Evolutionary conservation across 257 asterid species (phyloP).

Genomic region (Striga asiatica): DNA sequence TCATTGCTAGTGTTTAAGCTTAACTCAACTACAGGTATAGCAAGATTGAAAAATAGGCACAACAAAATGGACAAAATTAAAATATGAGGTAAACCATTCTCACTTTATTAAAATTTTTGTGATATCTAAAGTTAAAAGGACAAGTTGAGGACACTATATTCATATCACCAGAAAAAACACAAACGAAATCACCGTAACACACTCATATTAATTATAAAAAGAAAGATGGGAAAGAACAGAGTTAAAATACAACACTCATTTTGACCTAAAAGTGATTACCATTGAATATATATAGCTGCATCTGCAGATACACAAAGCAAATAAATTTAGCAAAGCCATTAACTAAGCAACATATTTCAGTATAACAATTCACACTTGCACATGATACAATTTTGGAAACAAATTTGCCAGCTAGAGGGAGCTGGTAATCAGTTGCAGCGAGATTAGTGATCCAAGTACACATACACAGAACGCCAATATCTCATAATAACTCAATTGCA

Average conservation of each 20-base stretch:
- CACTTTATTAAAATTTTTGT: no score
- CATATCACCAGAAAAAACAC: not conserved
- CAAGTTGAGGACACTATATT: no score
- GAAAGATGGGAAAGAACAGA: not conserved
- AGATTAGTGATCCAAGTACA: constrained; percentile 18
- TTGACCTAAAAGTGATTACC: not conserved
- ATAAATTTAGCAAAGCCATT: not conserved
- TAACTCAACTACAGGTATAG: no score
- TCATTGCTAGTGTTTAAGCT: no score
- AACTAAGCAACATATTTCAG: not conserved
- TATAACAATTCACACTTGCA: not conserved
- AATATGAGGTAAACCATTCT: no score
- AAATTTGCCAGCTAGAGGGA: constrained; percentile 38
- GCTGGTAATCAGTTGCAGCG: constrained; percentile 35
- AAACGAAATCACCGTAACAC: not conserved
- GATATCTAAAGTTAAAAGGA: no score
- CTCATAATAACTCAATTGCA: constrained; percentile 3
- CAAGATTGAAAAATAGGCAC: no score
- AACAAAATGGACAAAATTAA: no score
- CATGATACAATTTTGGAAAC: not conserved
- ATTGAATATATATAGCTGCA: not conserved
- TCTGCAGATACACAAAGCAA: not conserved
- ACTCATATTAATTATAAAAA: not conserved
- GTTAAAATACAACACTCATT: constrained; percentile 7
- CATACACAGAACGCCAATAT: constrained; percentile 1